Base-by-base conservation (phyloP, 192 early-diverging fungal species). In the Ambispora gerdemannii region DNA sequence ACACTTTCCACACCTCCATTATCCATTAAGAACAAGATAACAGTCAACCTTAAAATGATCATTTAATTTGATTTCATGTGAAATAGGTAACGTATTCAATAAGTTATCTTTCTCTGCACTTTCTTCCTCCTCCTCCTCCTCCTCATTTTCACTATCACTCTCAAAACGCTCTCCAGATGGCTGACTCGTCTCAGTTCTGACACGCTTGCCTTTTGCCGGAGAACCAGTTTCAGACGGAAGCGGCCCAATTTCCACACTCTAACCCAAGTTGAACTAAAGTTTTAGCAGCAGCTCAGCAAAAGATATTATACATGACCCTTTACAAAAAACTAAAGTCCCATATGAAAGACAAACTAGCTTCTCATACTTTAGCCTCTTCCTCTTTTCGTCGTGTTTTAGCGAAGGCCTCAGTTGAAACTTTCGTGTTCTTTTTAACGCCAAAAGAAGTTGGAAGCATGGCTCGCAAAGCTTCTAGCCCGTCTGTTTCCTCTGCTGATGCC, bases 11-110 rank as follows among this genome's bases (percentile, higher is more conserved):
- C 31, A 62, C 13, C 15, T 24, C 19, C 17, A 51, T 28, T 27
- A 19, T 13, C 15, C 1, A 36, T 11, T 25, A 3, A 10, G n/a
- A 67, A 30, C 11, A 62, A 31, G 19, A 34, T 20, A 3, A 17
- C 20, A n/a, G 24, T 17, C 2, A 75, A 90, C 88, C 74, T 82
- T 85, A 61, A 67, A 71, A 71, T 92, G 91, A 69, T 90, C 90
- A 49, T 80, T 78, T 17, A 92, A 70, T 34, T 70, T 77, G 19
- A 90, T 86, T 64, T 89, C 84, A 70, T 89, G 87, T 0, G 90
- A 83, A 53, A 91, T 83, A 10, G 91, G 91, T 34, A 89, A 66
- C 6, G 74, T 64, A 30, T 81, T 75, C 10, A 65, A 60, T 17
- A 77, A 76, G 3, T 62, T 19, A 11, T 69, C 80, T 22, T 63